These are phyloP conservation scores for Blastobotrys terrestris DNA, from an alignment of 805 yeast species.

Conservation along the genomic window DNA sequence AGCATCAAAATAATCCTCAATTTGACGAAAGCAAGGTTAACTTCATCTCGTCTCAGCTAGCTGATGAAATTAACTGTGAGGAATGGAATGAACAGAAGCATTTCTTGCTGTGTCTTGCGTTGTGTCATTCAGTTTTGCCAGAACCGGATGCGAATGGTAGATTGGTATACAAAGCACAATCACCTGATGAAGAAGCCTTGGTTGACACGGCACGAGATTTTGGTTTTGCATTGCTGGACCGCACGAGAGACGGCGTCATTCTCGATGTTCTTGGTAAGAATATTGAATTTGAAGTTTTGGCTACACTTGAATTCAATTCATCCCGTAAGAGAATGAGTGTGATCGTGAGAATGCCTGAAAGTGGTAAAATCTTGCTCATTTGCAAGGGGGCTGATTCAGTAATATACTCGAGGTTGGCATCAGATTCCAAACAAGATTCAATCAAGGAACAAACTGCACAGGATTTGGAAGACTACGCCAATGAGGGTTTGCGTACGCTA, in stretches of 20 bases:
- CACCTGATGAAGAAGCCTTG: conserved; percentile 78
- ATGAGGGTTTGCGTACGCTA: conserved; percentile 72
- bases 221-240: conserved; percentile 57
- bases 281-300: conserved; percentile 44
- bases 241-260: conserved; percentile 44
- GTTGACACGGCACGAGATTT: conserved; percentile 71
- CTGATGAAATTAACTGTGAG: conserved; percentile 43
- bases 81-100: conserved; percentile 41
- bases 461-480: conserved; percentile 63
- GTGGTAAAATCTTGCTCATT: conserved; percentile 40
- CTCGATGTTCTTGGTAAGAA: conserved; percentile 41
- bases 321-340: conserved; percentile 77
- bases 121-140: conserved; percentile 72
- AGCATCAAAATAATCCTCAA: conserved; percentile 39
- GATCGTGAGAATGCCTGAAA: conserved; percentile 43
- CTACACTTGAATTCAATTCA: conserved; percentile 59
- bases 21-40: conserved; percentile 45
- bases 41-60: conserved; percentile 54
- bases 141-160: conserved; percentile 37
- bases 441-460: conserved; percentile 49
- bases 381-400: conserved; percentile 76
- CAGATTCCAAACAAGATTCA: conserved; percentile 30
- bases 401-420: conserved; percentile 43
- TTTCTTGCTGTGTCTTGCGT: conserved; percentile 60
- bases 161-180: conserved; percentile 63